Base-by-base conservation (phyloP, 768 basidiomycete species). In the Ramaria rubella region DNA sequence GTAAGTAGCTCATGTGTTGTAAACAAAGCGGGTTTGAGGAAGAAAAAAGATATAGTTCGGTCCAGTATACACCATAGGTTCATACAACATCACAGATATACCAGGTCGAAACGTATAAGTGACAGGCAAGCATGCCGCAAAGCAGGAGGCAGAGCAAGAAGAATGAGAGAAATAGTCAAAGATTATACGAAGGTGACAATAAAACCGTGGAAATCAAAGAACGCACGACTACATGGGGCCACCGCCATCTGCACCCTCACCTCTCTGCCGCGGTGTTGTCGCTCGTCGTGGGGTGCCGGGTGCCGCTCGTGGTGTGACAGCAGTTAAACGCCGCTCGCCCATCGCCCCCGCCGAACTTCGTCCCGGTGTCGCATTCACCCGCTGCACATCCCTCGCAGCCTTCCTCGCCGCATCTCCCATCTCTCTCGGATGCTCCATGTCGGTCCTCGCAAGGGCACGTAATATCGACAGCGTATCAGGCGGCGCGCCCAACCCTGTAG, bases 381-480 rank as follows among this genome's bases (percentile, higher is more conserved):
- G 72, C 65, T 86, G 82, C 33, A 86, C 85, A 70, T 89, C 86
- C 60, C 84, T 74, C 55, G 78, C 81, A 15, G 87, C 88, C 34
- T 81, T 71, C 64, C 86, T 72, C 34, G 81, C 88, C 23, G 84
- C 85, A 56, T 87, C 85, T 11, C 87, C 84, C n/a, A 88, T 77
- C 68, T 81, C 69, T 31, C 79, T 82, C 4, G 85, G 85, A 3
- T 87, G 77, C 58, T 75, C 78, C 54, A 75, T 74, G 68, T 91
- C 88, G 58, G 87, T 79, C 23, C 81, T 71, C 15, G 86, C 79
- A 53, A 91, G 67, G 4, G 87, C 85, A 33, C 87, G 78, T 59
- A 91, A 65, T 31, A 90, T 63, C 36, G 81, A 77, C 56, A 77
- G 73, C 1, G 84, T 75, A 52, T 81, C 80, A 50, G 72, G 65